These are phyloP conservation scores for Beta vulgaris DNA, from an alignment of 148 eudicot species.

Conservation along the genomic window DNA sequence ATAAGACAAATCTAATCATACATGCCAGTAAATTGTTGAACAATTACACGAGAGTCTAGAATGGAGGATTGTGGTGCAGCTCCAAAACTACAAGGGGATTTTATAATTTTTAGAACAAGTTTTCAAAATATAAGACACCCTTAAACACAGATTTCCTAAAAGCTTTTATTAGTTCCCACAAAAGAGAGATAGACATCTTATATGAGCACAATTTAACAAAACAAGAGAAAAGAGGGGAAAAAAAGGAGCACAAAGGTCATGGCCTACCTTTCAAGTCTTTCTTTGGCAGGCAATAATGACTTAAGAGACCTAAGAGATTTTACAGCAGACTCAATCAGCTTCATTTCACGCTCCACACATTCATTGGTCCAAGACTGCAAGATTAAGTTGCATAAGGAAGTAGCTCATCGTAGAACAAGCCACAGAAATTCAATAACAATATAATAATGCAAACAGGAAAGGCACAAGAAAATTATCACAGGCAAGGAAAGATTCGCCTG, in stretches of 20 bases:
- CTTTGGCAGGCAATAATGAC: slow-evolving; percentile 67
- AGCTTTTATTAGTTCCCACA: background rate
- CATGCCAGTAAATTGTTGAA: background rate
- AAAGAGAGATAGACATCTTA: background rate
- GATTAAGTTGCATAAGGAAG: background rate
- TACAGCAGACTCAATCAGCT: slow-evolving; percentile 59
- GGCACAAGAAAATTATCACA: background rate
- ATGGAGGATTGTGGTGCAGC: background rate
- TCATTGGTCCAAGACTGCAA: slow-evolving; percentile 84
- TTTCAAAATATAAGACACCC: background rate
- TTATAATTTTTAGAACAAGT: background rate
- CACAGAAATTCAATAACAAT: slow-evolving; percentile 3
- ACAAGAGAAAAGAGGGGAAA: background rate
- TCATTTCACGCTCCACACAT: slow-evolving; percentile 69
- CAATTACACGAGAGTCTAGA: background rate
- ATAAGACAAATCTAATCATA: background rate
- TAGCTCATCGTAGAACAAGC: background rate
- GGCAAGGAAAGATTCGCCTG: background rate
- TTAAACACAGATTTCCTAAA: background rate
- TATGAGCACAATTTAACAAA: background rate
- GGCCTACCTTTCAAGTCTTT: slow-evolving; percentile 67
- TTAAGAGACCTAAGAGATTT: slow-evolving; percentile 74
- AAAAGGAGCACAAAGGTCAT: background rate
- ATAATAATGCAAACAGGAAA: background rate
- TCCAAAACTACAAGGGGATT: background rate